These are phyloP conservation scores for Aspergillus hiratsukae DNA, from an alignment of 2,329 filamentous ascomycete species.

Conservation along the genomic window DNA sequence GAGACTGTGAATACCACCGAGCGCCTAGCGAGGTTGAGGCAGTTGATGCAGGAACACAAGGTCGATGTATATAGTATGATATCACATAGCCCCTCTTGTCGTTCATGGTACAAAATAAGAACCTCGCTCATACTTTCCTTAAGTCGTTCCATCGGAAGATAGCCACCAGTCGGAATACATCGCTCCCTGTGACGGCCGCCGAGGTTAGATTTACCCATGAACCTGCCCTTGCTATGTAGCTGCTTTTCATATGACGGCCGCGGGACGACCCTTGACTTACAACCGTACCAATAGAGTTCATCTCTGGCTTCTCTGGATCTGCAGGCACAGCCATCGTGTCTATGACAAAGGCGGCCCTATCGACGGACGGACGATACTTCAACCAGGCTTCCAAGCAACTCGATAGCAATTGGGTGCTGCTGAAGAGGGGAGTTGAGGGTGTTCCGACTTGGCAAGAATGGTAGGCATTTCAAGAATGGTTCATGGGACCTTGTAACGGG, in stretches of 20 bases:
- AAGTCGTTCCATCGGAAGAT: constrained; percentile 95
- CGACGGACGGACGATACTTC: constrained; percentile 96
- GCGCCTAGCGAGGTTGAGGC: constrained; percentile 70
- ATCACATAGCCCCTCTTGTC: constrained; percentile 14
- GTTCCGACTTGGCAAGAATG: constrained; percentile 98
- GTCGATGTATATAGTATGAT: constrained; percentile 84
- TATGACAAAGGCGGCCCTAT: constrained; percentile 77
- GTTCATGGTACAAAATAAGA: constrained; percentile 6
- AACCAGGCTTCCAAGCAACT: constrained; percentile 91
- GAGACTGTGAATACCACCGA: constrained; percentile 72
- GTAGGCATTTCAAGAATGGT: constrained; percentile 43
- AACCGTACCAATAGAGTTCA: constrained; percentile 56
- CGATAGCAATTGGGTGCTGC: constrained; percentile 81
- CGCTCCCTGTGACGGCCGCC: constrained; percentile 85
- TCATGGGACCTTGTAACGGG: not conserved
- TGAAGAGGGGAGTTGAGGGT: constrained; percentile 90
- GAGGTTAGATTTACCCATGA: constrained; percentile 48
- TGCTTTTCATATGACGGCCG: constrained; percentile 4
- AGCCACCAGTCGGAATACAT: constrained; percentile 98
- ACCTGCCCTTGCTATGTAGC: not conserved
- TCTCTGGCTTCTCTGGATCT: constrained; percentile 91
- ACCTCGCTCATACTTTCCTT: constrained; percentile 30
- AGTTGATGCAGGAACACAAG: constrained; percentile 80
- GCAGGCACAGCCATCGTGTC: constrained; percentile 90
- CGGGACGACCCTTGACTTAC: constrained; percentile 11